phyloP scores from a whole-genome alignment of 1,139 yeast genomes.

The Geotrichum citri-aurantii region DNA sequence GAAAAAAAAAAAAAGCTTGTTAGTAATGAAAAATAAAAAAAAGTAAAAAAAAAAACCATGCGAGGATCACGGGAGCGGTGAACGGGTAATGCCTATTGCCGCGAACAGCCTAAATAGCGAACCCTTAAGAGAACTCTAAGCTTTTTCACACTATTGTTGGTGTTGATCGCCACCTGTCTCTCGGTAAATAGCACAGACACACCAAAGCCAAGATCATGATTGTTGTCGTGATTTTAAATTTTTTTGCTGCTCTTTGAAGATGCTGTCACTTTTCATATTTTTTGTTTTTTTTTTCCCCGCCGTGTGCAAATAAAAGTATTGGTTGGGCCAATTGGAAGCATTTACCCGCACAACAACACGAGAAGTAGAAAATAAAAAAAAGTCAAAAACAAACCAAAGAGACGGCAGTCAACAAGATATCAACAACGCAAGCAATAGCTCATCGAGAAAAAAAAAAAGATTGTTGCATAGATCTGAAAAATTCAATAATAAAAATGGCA shows the following conservation, averaged over 20 bases:
- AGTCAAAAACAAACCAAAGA: background rate
- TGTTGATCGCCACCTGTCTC: background rate
- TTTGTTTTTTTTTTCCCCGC: background rate
- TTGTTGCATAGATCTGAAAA: background rate
- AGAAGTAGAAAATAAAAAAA: background rate
- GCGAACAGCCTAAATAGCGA: constrained; percentile 4
- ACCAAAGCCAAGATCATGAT: background rate
- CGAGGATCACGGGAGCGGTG: background rate
- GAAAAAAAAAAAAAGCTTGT: background rate
- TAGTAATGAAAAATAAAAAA: background rate
- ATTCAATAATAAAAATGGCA: background rate
- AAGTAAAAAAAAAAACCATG: background rate
- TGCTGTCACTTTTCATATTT: background rate
- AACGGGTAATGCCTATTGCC: background rate
- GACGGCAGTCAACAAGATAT: background rate
- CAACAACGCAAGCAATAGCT: too few species aligned
- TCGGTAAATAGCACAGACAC: background rate
- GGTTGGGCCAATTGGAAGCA: constrained; percentile 8
- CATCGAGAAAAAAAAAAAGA: too few species aligned
- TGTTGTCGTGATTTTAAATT: background rate
- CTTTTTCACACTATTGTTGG: background rate
- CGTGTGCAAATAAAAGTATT: background rate
- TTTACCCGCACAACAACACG: constrained; percentile 6
- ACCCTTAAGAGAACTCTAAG: background rate
- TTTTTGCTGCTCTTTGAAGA: background rate